Conservation (phyloP, 1,139 yeast genomes). For the Saccharomycopsis phalli region DNA sequence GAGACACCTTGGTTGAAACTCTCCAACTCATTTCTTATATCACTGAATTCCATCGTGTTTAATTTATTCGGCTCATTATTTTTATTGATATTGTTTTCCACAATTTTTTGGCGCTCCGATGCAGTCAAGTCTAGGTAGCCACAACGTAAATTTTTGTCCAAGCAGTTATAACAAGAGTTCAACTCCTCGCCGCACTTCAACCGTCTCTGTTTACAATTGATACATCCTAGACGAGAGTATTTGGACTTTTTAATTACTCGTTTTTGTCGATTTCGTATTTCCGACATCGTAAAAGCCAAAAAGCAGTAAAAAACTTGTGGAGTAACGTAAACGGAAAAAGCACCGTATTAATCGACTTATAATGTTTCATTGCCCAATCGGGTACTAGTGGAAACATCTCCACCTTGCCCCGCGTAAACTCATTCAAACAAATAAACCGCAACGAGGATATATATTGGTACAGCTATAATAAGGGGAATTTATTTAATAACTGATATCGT, state of each 20-base stretch:
- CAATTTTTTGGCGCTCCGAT: constrained; percentile 13
- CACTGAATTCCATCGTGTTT: not conserved
- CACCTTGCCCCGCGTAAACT: too few relatives aligned
- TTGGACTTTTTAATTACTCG: constrained; percentile 17
- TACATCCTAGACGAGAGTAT: constrained; percentile 19
- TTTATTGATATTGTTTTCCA: constrained; percentile 5
- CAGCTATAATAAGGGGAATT: too few relatives aligned
- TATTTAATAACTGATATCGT: too few relatives aligned
- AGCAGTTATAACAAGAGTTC: constrained; percentile 18
- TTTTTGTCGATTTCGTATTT: too few relatives aligned
- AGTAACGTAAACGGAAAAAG: too few relatives aligned
- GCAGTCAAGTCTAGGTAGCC: constrained; percentile 14
- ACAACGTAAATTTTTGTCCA: constrained; percentile 15
- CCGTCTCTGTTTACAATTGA: constrained; percentile 18
- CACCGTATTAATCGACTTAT: too few relatives aligned
- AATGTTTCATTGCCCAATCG: too few relatives aligned
- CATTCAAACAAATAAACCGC: too few relatives aligned
- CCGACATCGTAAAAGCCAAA: too few relatives aligned
- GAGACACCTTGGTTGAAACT: not conserved
- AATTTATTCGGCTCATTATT: not conserved
- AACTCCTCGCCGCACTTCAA: constrained; percentile 20
- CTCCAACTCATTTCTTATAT: not conserved
- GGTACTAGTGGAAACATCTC: too few relatives aligned
- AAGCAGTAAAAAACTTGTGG: too few relatives aligned
- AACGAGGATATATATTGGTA: too few relatives aligned